Base-by-base conservation (phyloP, 1,284 basidiomycete species). In the Malassezia dermatis region DNA sequence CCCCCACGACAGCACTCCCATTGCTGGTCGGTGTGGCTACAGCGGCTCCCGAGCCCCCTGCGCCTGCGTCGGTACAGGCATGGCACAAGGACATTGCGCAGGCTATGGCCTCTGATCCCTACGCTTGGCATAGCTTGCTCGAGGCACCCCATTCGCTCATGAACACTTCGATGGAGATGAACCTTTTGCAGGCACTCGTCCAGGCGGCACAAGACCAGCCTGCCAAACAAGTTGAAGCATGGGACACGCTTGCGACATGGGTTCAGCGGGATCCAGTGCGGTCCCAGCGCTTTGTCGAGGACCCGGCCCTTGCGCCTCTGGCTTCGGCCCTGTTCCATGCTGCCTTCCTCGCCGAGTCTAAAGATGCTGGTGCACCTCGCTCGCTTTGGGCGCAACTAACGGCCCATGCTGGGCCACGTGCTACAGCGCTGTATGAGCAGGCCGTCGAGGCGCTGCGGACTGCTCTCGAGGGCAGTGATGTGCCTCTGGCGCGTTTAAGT, bases 391-490 rank as follows among this genome's bases (percentile, higher is more conserved):
- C 31, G 7, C 37, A 32, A 5, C 27, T 40, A 5, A 32, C 48
- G 27, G 17, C 37, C 4, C 23, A 30, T 23, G 17, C 48, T 4
- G 37, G 19, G 15, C 10, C 37, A 19, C 37, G 37, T 39, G 37
- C 37, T 1, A 12, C 23, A 19, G 24, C 12, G 19, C 40, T 51
- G 41, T 40, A 51, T 27, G 27, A 35, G 19, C 28, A 41, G 17
- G 54, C 54, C 8, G 45, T 30, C 8, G 24, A 30, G n/a, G 41
- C 42, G 7, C 48, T 56, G 48, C 48, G 42, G 1, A 15, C 12
- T 13, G 35, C 28, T 19, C 23, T 56, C 8, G 32, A 40, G 19
- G 6, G n/a, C 15, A 48, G 37, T 3, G 19, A 15, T 21, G 26
- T 26, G 19, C 47, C 54, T 2, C 28, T 41, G 8, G 10, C 32